Conservation (phyloP, 148 eudicot genomes). For the Camellia granthamiana region DNA sequence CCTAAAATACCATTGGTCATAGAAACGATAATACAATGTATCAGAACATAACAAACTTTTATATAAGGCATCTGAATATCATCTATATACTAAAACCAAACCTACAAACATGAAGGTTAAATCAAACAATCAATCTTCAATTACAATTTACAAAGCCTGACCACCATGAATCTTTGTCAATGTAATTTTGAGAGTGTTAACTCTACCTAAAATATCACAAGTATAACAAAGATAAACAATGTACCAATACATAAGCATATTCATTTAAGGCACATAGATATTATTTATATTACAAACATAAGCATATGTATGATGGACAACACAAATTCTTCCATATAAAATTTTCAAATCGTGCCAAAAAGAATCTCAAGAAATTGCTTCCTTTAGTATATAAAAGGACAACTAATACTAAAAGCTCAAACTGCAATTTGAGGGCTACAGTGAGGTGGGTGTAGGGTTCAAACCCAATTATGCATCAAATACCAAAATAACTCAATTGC, state of each 20-base stretch:
- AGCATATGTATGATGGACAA: not conserved
- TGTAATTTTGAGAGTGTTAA: not conserved
- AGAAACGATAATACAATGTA: not conserved
- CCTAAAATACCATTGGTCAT: constrained; percentile 31
- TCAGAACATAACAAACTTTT: not conserved
- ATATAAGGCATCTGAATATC: not conserved
- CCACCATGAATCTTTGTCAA: not conserved
- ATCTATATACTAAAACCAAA: not conserved
- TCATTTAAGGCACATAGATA: not conserved
- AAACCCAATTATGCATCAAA: not conserved
- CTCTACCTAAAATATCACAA: not conserved
- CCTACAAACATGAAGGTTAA: not conserved
- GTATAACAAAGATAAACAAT: not conserved
- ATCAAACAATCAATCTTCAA: not conserved
- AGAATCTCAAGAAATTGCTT: not conserved
- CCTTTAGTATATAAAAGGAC: not conserved
- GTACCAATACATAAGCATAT: not conserved
- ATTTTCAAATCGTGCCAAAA: not conserved
- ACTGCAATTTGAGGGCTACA: not conserved
- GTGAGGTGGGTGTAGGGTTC: not conserved
- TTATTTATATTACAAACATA: not conserved
- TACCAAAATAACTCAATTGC: not conserved
- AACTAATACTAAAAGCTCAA: not conserved
- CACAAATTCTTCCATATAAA: not conserved
- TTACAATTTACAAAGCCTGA: not conserved